Conservation (phyloP, 129 eudicot species). For the Helianthus tuberosus region DNA sequence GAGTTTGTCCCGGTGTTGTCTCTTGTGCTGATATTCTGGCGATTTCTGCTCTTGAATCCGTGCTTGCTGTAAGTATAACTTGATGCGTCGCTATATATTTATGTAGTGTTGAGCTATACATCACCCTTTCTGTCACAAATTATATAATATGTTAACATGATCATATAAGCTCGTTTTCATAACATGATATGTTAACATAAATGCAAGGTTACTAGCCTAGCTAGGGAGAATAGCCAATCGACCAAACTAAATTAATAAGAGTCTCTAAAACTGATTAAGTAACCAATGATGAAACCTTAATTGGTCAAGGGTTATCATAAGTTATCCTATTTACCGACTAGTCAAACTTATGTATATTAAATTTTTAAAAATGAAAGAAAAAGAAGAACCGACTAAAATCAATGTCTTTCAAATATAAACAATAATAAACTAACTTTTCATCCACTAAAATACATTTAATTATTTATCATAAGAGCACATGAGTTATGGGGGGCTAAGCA, state of each 20-base stretch:
- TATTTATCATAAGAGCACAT: neutral
- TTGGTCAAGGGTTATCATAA: no score
- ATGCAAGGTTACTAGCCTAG: no score
- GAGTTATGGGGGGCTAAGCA: no score
- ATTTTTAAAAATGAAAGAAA: neutral
- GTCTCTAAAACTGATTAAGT: no score
- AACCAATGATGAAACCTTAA: no score
- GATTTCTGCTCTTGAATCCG: constrained; percentile 62
- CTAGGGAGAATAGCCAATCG: no score
- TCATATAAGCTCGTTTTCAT: no score
- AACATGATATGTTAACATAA: no score
- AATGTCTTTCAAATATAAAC: neutral
- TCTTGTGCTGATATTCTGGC: constrained; percentile 75
- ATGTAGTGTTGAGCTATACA: neutral
- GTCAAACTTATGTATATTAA: no score
- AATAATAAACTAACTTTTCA: neutral
- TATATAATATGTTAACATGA: no score
- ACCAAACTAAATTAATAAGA: no score
- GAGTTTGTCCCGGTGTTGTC: constrained; percentile 61
- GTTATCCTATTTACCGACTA: no score
- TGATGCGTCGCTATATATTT: neutral
- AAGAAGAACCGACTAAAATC: neutral
- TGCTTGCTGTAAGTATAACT: constrained; percentile 40
- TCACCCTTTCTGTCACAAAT: neutral
- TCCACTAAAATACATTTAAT: neutral